Evolutionary conservation across 164 flowering plant species (phyloP).

Genomic region (Kingdonia uniflora): DNA sequence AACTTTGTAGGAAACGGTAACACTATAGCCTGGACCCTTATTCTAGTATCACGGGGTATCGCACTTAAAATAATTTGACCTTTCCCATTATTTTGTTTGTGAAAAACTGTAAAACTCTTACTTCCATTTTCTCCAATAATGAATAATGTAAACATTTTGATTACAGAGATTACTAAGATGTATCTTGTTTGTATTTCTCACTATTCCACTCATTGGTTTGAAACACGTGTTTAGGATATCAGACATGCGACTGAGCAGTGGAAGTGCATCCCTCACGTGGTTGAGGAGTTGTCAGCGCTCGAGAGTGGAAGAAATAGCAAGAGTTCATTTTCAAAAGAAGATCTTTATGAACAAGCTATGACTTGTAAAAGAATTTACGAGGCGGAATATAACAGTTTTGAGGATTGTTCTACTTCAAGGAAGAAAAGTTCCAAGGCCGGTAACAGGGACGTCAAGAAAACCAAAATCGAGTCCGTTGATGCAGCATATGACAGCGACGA

Average conservation of each 20-base stretch:
- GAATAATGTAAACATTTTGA: too few relatives aligned
- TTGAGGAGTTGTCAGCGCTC: constrained; percentile 52
- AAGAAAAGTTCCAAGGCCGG: constrained; percentile 17
- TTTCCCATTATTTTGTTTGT: too few relatives aligned
- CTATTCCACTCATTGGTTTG: not conserved
- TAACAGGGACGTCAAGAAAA: constrained; percentile 10
- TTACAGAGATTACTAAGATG: too few relatives aligned
- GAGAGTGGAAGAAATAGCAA: constrained; percentile 14
- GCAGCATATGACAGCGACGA: constrained; percentile 67
- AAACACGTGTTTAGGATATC: constrained; percentile 40
- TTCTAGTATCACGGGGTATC: too few relatives aligned
- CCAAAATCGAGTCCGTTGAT: constrained; percentile 13
- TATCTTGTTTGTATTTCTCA: not conserved
- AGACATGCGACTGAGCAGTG: constrained; percentile 50
- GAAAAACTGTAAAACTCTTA: too few relatives aligned
- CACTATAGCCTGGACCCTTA: too few relatives aligned
- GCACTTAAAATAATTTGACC: too few relatives aligned
- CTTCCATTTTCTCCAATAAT: too few relatives aligned
- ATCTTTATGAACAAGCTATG: constrained; percentile 46
- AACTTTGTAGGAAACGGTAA: too few relatives aligned
- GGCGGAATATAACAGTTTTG: constrained; percentile 26
- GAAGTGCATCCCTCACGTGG: constrained; percentile 65
- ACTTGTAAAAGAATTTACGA: constrained; percentile 51
- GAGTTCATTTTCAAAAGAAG: constrained; percentile 29
- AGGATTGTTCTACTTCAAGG: constrained; percentile 10